Evolutionary conservation across 176 grass and related monocot species (phyloP).

Genomic region (Coix lacrymajobi): DNA sequence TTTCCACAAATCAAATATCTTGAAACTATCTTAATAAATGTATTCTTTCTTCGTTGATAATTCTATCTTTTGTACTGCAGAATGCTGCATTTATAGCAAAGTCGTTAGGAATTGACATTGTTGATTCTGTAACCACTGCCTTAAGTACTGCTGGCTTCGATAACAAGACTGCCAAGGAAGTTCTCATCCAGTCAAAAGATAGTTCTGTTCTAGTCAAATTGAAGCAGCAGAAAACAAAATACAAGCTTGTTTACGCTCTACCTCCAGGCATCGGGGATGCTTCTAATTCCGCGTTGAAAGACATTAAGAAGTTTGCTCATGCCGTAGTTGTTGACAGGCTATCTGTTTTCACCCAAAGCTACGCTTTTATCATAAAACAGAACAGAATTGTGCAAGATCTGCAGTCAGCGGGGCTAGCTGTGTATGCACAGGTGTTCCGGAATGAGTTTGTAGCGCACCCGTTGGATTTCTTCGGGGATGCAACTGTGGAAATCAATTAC

Average conservation of each 20-base stretch:
- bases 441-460: constrained; percentile 67
- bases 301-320: constrained; percentile 66
- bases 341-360: constrained; percentile 35
- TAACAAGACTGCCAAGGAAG: constrained; percentile 40
- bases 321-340: constrained; percentile 41
- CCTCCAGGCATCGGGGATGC: constrained; percentile 30
- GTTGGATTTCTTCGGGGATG: constrained; percentile 66
- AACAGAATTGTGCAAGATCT: constrained; percentile 39
- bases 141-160: constrained; percentile 55
- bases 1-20: not conserved
- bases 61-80: constrained; percentile 36
- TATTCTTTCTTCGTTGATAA: not conserved
- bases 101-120: constrained; percentile 45
- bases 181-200: constrained; percentile 61
- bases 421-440: constrained; percentile 53
- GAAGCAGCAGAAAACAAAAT: constrained; percentile 51
- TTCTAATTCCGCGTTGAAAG: constrained; percentile 31
- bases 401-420: constrained; percentile 40
- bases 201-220: constrained; percentile 79
- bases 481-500: constrained; percentile 71
- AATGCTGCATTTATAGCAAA: constrained; percentile 49
- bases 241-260: constrained; percentile 64
- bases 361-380: constrained; percentile 11
- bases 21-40: not conserved
- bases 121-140: constrained; percentile 35